Conservation (phyloP, 768 basidiomycete genomes). For the Rickenella mellea region DNA sequence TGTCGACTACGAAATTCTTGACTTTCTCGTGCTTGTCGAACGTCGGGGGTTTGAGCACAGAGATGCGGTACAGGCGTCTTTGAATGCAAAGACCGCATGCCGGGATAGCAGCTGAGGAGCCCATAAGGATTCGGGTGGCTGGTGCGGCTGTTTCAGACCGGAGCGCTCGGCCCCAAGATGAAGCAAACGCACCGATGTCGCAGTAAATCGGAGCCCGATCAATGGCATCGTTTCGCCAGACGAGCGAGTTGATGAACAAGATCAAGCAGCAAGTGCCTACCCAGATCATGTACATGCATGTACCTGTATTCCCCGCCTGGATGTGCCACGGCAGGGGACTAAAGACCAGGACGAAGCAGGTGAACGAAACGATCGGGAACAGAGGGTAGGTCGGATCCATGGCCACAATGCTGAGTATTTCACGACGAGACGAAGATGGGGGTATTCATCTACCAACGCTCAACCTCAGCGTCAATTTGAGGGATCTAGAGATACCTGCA, state of each 20-base stretch:
- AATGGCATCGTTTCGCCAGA: conserved; percentile 55
- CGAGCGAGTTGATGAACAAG: conserved; percentile 58
- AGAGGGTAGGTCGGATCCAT: conserved; percentile 19
- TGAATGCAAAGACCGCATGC: conserved; percentile 35
- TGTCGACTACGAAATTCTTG: not conserved
- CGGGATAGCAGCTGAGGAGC: conserved; percentile 25
- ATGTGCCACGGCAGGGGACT: conserved; percentile 54
- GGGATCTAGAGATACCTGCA: too few relatives aligned
- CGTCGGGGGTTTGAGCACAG: too few relatives aligned
- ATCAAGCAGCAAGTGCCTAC: conserved; percentile 29
- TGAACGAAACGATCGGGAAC: conserved; percentile 27
- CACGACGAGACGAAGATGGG: too few relatives aligned
- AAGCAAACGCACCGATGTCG: conserved; percentile 18
- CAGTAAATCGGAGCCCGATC: conserved; percentile 43
- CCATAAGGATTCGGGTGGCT: conserved; percentile 31
- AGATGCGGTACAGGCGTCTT: conserved; percentile 38
- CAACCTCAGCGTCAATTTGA: too few relatives aligned
- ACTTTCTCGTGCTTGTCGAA: not conserved
- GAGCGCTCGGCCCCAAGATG: too few relatives aligned
- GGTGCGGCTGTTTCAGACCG: too few relatives aligned
- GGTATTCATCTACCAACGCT: too few relatives aligned
- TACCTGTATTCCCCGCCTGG: conserved; percentile 53
- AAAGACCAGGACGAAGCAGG: conserved; percentile 28
- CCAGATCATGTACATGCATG: conserved; percentile 68
- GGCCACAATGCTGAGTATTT: too few relatives aligned